Percentiles rank a stretch among this genome's conserved stretches.
Conservation (phyloP, 2,329 filamentous ascomycete genomes). For the Cadophora malorum region DNA sequence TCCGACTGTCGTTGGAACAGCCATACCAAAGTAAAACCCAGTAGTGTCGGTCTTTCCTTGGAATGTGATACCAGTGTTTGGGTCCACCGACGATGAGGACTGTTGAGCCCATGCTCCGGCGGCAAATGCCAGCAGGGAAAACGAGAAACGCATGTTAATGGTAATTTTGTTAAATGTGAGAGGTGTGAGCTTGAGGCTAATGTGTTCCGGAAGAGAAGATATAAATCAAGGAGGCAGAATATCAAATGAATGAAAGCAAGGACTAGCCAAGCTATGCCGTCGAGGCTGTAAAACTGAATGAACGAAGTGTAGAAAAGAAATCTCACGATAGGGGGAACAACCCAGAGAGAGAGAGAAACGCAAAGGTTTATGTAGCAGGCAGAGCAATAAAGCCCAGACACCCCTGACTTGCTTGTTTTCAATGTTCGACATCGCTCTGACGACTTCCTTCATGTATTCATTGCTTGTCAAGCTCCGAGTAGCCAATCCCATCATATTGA, state of each 20-base stretch:
- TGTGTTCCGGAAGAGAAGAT: not conserved
- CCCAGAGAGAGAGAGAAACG: not conserved
- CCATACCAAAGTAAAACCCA: conserved; percentile 57
- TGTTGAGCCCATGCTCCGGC: conserved; percentile 20
- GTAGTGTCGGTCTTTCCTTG: conserved; percentile 47
- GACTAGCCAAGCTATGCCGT: conserved; percentile 28
- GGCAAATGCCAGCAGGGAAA: conserved; percentile 21
- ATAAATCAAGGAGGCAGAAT: not conserved
- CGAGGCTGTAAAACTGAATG: conserved; percentile 23
- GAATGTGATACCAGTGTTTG: conserved; percentile 55
- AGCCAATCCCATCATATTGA: conserved; percentile 13
- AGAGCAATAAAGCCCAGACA: not conserved
- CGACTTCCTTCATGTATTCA: conserved; percentile 21
- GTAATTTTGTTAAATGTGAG: conserved; percentile 4
- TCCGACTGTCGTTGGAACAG: conserved; percentile 54
- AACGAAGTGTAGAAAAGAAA: conserved; percentile 15
- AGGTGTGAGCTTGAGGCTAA: not conserved
- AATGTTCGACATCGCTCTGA: conserved; percentile 14
- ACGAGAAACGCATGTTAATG: conserved; percentile 17
- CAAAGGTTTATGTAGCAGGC: conserved; percentile 17
- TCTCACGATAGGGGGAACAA: conserved; percentile 17
- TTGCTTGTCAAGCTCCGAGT: not conserved
- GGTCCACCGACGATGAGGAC: conserved; percentile 48
- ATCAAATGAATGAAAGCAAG: conserved; percentile 20
- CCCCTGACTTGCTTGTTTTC: not conserved